Evolutionary conservation across 1,284 basidiomycete genomes (phyloP).

Genomic region (Tylopilus orsonianus): DNA sequence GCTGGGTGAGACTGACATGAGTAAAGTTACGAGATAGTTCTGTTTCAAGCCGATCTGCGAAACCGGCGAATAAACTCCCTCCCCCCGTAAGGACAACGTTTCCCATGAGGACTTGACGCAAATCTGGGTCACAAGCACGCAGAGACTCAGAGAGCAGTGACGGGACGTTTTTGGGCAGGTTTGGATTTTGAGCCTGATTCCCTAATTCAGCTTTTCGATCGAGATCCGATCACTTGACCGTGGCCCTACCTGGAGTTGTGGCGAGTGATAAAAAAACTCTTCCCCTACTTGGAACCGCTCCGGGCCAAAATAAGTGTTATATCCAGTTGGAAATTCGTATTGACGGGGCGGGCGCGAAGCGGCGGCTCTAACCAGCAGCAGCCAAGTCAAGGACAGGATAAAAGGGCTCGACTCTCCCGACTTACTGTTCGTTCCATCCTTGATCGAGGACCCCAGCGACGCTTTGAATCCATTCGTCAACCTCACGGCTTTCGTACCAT

Average conservation of each 20-base stretch:
- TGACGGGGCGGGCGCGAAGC: constrained; percentile 54
- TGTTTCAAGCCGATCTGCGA: constrained; percentile 80
- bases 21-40: constrained; percentile 81
- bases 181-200: constrained; percentile 58
- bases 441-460: constrained; percentile 82
- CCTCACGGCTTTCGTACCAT: constrained; percentile 84
- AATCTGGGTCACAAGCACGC: constrained; percentile 86
- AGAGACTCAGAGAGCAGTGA: constrained; percentile 80
- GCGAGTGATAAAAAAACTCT: constrained; percentile 83
- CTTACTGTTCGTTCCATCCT: constrained; percentile 87
- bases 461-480: constrained; percentile 93
- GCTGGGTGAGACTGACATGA: constrained; percentile 54
- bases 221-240: not conserved
- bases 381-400: constrained; percentile 4
- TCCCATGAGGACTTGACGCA: constrained; percentile 84
- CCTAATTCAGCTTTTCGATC: constrained; percentile 7
- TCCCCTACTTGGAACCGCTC: constrained; percentile 89
- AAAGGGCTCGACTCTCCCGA: constrained; percentile 1
- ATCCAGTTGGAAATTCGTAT: constrained; percentile 98
- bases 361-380: constrained; percentile 45
- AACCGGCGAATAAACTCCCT: constrained; percentile 82
- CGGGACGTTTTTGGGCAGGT: constrained; percentile 75
- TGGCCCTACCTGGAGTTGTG: constrained; percentile 68
- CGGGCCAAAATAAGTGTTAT: constrained; percentile 80
- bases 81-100: constrained; percentile 97